Conservation (phyloP, 345 rosid genomes). For the Barbarea vulgaris region DNA sequence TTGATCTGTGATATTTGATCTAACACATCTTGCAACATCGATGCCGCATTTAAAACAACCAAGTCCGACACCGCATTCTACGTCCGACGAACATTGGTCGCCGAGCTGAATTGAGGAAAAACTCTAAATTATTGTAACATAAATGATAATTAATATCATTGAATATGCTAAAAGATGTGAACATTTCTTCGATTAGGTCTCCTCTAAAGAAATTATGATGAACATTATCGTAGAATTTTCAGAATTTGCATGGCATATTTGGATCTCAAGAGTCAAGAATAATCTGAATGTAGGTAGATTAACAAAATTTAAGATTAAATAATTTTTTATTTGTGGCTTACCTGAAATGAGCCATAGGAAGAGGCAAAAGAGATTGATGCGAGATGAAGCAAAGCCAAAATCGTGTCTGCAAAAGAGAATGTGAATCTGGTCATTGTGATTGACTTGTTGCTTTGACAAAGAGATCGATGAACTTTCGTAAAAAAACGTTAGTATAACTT, state of each 20-base stretch:
- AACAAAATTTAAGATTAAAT: neutral
- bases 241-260: neutral
- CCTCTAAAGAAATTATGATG: neutral
- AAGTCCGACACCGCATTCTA: conserved; percentile 44
- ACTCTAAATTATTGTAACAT: neutral
- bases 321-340: neutral
- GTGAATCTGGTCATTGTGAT: conserved; percentile 28
- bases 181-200: neutral
- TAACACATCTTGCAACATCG: conserved; percentile 46
- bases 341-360: conserved; percentile 19
- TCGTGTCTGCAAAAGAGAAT: conserved; percentile 8
- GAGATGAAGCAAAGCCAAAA: conserved; percentile 15
- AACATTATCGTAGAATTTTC: neutral
- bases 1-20: conserved; percentile 46
- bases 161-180: neutral
- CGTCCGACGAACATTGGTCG: conserved; percentile 42
- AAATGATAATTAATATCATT: neutral
- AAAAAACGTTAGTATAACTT: neutral
- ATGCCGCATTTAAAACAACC: conserved; percentile 44
- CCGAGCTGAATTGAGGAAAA: conserved; percentile 30
- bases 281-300: neutral
- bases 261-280: conserved; percentile 15
- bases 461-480: neutral
- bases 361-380: conserved; percentile 18
- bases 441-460: conserved; percentile 14